Evolutionary conservation across 164 flowering plant genomes (phyloP).

Genomic region (Cinnamomum micranthum): DNA sequence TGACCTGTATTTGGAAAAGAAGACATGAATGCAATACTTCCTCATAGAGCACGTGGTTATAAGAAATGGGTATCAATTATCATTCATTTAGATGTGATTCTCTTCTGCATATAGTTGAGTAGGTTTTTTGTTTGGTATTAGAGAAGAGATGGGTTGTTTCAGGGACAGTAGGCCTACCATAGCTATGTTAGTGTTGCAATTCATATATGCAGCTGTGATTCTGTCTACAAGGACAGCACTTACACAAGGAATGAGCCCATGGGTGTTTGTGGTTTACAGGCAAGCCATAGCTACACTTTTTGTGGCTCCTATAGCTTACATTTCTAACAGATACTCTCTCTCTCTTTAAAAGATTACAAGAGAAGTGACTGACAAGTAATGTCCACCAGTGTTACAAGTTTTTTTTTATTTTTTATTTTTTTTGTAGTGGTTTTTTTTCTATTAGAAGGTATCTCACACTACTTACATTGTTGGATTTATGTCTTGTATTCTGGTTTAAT

Average conservation of each 20-base stretch:
- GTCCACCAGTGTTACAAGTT: too few relatives aligned
- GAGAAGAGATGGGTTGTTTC: background rate
- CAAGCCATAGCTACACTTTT: constrained; percentile 58
- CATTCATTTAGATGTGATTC: background rate
- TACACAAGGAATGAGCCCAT: constrained; percentile 55
- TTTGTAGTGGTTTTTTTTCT: constrained; percentile 15
- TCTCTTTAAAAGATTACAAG: background rate
- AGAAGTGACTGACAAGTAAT: too few relatives aligned
- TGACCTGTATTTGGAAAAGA: background rate
- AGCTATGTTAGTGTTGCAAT: constrained; percentile 44
- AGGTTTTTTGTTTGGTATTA: background rate
- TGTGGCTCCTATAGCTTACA: constrained; percentile 49
- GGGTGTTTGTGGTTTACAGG: constrained; percentile 63
- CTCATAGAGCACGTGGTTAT: background rate
- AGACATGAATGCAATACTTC: background rate
- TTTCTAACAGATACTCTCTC: constrained; percentile 27
- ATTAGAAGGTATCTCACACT: too few relatives aligned
- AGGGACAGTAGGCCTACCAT: constrained; percentile 28
- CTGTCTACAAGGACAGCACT: constrained; percentile 51
- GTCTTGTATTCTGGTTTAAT: too few relatives aligned
- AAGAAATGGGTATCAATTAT: background rate
- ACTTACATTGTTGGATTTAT: too few relatives aligned
- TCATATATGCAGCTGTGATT: constrained; percentile 40
- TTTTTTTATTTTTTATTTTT: background rate
- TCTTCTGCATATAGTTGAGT: background rate